Evolutionary conservation across 805 yeast species (phyloP).

Genomic region (Spathaspora hagerdaliae): DNA sequence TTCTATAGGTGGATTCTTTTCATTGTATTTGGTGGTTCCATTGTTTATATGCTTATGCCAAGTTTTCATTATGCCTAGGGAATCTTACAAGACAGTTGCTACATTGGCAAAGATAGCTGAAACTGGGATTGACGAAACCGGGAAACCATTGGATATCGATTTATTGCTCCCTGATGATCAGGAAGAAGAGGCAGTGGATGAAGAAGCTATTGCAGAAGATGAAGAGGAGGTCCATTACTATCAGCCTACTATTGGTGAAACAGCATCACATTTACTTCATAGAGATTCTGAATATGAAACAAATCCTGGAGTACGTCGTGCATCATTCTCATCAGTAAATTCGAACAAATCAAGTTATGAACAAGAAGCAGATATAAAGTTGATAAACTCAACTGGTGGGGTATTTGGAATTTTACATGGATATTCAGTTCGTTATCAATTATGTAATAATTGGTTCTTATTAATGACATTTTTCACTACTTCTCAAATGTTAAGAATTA

Average conservation of each 20-base stretch:
- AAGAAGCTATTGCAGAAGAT: slow-evolving; percentile 1
- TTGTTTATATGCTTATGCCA: slow-evolving; percentile 72
- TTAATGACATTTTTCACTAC: slow-evolving; percentile 77
- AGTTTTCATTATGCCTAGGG: slow-evolving; percentile 71
- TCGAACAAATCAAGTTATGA: slow-evolving; percentile 61
- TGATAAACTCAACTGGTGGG: slow-evolving; percentile 55
- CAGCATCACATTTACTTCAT: slow-evolving; percentile 36
- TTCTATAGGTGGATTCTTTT: slow-evolving; percentile 58
- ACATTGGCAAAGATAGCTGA: slow-evolving; percentile 64
- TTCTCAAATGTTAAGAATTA: slow-evolving; percentile 86
- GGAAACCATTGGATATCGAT: slow-evolving; percentile 51
- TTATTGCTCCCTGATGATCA: slow-evolving; percentile 33
- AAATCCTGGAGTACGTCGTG: slow-evolving; percentile 4
- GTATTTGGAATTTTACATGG: slow-evolving; percentile 81
- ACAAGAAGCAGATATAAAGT: slow-evolving; percentile 56
- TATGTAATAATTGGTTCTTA: slow-evolving; percentile 68
- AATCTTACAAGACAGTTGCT: slow-evolving; percentile 69
- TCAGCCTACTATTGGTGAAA: slow-evolving; percentile 37
- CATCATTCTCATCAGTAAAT: slow-evolving; percentile 32
- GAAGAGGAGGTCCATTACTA: slow-evolving; percentile 4
- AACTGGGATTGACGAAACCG: slow-evolving; percentile 72
- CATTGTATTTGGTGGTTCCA: slow-evolving; percentile 69
- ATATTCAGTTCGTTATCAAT: slow-evolving; percentile 43
- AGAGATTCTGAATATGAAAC: slow-evolving; percentile 20
- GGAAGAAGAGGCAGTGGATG: slow-evolving; percentile 16